phyloP scores from a whole-genome alignment of 441 rosid genomes.

The Populus hybrid region DNA sequence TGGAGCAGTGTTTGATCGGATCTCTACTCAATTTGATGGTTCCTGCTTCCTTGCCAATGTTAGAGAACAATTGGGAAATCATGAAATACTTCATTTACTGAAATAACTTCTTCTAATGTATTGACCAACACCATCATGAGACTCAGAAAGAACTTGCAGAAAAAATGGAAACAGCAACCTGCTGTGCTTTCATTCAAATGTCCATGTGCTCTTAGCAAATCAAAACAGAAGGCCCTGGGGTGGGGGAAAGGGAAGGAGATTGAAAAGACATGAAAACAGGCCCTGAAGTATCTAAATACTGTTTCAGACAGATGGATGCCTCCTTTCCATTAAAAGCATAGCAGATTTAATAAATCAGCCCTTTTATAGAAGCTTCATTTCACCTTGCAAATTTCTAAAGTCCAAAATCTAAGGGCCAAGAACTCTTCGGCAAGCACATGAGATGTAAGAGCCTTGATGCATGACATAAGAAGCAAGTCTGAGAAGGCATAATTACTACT shows the following conservation, averaged over 20 bases:
- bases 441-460: not conserved
- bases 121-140: not conserved
- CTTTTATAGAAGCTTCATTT: not conserved
- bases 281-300: not conserved
- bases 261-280: not conserved
- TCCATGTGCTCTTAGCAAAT: not conserved
- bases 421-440: not conserved
- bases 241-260: not conserved
- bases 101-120: not conserved
- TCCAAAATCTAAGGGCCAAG: not conserved
- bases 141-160: not conserved
- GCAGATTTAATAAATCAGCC: not conserved
- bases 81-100: not conserved
- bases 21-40: not conserved
- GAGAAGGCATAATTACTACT: not conserved
- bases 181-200: not conserved
- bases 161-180: not conserved
- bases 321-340: not conserved
- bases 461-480: not conserved
- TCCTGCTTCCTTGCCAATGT: not conserved
- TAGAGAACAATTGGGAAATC: not conserved
- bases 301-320: not conserved
- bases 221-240: not conserved
- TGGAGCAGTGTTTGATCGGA: not conserved
- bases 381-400: not conserved